These are phyloP conservation scores for Psilocybe tampanensis DNA, from an alignment of 768 basidiomycete species.

Conservation along the genomic window DNA sequence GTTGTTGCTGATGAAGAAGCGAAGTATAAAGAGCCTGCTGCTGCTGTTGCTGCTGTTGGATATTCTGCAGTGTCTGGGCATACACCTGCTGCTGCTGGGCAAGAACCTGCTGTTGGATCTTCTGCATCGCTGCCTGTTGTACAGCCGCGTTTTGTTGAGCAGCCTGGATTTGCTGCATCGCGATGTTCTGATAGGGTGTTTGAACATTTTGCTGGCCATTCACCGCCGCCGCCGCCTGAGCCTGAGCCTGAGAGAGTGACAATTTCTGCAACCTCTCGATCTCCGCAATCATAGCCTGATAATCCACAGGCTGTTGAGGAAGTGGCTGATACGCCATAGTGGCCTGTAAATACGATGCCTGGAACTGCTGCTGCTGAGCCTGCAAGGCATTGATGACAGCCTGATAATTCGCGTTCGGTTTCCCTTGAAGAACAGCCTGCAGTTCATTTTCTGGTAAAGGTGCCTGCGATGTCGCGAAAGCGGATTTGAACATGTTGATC, in stretches of 20 bases:
- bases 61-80: constrained; percentile 2
- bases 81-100: constrained; percentile 12
- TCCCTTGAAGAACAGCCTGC: constrained; percentile 32
- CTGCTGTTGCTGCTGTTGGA: constrained; percentile 10
- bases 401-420: constrained; percentile 35
- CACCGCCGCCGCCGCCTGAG: background rate
- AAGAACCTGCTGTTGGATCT: background rate
- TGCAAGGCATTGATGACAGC: constrained; percentile 32
- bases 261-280: constrained; percentile 19
- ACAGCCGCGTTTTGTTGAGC: constrained; percentile 9
- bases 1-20: background rate
- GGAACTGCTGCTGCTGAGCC: constrained; percentile 29
- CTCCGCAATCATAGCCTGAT: constrained; percentile 23
- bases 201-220: constrained; percentile 13
- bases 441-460: constrained; percentile 25
- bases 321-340: constrained; percentile 18
- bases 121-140: background rate
- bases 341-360: constrained; percentile 16
- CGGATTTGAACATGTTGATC: constrained; percentile 14
- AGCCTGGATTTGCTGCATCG: background rate
- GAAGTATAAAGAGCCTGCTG: background rate
- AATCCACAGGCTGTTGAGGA: constrained; percentile 17
- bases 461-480: constrained; percentile 17
- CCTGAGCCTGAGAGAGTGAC: background rate
- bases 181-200: constrained; percentile 1